Evolutionary conservation across 805 yeast genomes (phyloP), one percentile per base, ranked within the genome.

Genomic region (baker's yeast (Saccharomyces cerevisiae)): DNA sequence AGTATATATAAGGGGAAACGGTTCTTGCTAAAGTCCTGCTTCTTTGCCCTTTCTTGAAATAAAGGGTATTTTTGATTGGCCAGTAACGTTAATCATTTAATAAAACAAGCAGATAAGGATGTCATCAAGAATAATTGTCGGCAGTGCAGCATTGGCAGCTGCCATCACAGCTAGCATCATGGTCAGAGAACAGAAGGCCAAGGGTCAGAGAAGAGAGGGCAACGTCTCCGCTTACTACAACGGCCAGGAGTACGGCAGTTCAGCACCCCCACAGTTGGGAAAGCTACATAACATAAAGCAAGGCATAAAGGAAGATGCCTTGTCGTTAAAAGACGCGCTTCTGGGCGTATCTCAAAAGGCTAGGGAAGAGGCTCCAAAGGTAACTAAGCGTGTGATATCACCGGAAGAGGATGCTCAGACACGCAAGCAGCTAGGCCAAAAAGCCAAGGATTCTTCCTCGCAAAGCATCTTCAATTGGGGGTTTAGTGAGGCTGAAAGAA

Each of bases 381-480:
- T 22, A 47, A 17, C 6, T 26, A n/a, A 21, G 21, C 51, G 43
- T 30, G 21, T 26, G 22, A n/a, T 41, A 5, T 17, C 41, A 10
- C 43, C 54, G 10, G 51, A 51, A 43, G 53, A 53, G 46, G 48
- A 53, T 24, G 51, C 55, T 32, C 47, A 51, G 31, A 53, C 54
- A 48, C 50, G 50, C 31, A 32, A 51, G 27, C 58, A 55, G 4
- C 30, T 61, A 10, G 52, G 50, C 6, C 51, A 50, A 11, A 59
- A 57, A 47, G 55, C 59, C 24, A 53, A 57, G 52, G 66, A 59
- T 30, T 55, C 53, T 22, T 51, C 61, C 9, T 17, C 56, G 17
- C 61, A 61, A 50, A 59, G 66, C 3, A 65, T 66, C 31, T 64
- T 66, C 53, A 61, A 64, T 55, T 58, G 62, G 61, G 67, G 68